Percentiles rank a stretch among this genome's conserved stretches.
These are phyloP conservation scores for Eucalyptus sp. DNA, from an alignment of 345 rosid genomes.

Conservation along the genomic window DNA sequence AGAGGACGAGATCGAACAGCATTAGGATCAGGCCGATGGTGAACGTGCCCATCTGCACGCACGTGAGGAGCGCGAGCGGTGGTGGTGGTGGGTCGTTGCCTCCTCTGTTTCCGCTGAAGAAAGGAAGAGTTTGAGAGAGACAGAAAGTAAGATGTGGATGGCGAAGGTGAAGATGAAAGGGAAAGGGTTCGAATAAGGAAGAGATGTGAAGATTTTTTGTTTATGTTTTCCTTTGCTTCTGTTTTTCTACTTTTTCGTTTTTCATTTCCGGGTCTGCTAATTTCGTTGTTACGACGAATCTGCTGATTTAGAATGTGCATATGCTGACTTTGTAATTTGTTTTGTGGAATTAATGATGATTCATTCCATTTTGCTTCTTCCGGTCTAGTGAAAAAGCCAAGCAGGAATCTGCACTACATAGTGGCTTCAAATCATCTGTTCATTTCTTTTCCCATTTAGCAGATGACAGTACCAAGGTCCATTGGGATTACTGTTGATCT, in stretches of 20 bases:
- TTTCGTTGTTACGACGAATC: neutral
- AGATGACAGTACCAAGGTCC: neutral
- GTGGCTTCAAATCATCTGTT: neutral
- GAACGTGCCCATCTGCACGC: constrained; percentile 4
- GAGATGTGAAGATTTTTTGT: neutral
- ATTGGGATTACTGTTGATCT: neutral
- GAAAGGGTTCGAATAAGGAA: neutral
- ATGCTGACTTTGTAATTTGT: neutral
- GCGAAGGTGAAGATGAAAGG: neutral
- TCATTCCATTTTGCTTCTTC: neutral
- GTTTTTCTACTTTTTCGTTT: neutral
- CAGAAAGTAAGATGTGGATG: neutral
- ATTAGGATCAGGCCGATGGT: constrained; percentile 9
- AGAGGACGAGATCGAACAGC: constrained; percentile 4
- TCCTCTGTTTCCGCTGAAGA: constrained; percentile 5
- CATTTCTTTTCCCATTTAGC: constrained; percentile 1
- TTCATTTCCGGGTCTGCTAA: neutral
- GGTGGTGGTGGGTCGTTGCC: neutral
- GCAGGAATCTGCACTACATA: neutral
- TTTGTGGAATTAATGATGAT: neutral
- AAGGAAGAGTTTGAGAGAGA: neutral
- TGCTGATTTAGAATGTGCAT: neutral
- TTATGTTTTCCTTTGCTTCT: neutral
- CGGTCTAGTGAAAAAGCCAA: neutral
- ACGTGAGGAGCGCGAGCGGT: neutral